Percentiles rank a stretch among this genome's conserved stretches.
Conservation (phyloP, 2,329 filamentous ascomycete genomes). For the Blastomyces parvus region DNA sequence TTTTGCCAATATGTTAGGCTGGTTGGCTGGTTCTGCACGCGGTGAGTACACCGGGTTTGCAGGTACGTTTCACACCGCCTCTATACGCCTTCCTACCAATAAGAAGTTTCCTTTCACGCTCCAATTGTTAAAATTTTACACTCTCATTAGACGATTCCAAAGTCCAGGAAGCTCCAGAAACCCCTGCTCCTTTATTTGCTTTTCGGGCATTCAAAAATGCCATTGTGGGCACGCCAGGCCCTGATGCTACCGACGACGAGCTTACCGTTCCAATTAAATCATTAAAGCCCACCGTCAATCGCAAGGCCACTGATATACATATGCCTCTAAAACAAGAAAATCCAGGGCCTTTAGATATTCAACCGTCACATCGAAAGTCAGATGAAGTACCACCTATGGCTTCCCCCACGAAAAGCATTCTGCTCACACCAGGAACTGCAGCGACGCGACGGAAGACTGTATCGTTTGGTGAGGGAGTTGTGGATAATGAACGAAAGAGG, state of each 20-base stretch:
- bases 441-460: conserved; percentile 51
- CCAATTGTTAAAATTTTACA: conserved; percentile 9
- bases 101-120: neutral
- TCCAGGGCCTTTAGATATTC: conserved; percentile 14
- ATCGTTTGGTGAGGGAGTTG: conserved; percentile 49
- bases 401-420: conserved; percentile 53
- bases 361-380: conserved; percentile 8
- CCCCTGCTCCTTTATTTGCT: conserved; percentile 57
- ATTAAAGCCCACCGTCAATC: conserved; percentile 15
- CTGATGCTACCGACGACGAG: conserved; percentile 29
- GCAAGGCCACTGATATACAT: conserved; percentile 8
- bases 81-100: neutral
- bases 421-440: conserved; percentile 53
- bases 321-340: conserved; percentile 16
- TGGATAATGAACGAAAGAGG: conserved; percentile 48
- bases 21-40: conserved; percentile 26
- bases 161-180: conserved; percentile 49
- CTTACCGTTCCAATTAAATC: conserved; percentile 16
- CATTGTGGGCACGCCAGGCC: conserved; percentile 49
- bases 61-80: conserved; percentile 19
- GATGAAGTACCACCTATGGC: conserved; percentile 24
- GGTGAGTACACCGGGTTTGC: conserved; percentile 22
- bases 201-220: conserved; percentile 54
- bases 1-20: conserved; percentile 25
- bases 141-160: conserved; percentile 11